Base-by-base conservation (phyloP, 148 eudicot genomes). In the Linanthus parryae region DNA sequence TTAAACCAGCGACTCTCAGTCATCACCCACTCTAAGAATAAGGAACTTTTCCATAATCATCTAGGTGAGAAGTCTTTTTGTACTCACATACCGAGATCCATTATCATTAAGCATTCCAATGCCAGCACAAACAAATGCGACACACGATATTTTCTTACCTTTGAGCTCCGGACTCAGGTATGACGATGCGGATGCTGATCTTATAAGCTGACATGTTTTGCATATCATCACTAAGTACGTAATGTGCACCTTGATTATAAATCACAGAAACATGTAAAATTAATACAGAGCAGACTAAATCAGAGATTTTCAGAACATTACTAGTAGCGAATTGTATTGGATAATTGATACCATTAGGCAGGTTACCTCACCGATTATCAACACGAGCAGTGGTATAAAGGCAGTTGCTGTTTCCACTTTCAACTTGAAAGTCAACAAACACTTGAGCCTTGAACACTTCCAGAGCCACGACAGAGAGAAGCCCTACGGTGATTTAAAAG, bases 121-220 rank as follows among this genome's bases (percentile, higher is more conserved):
- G 14, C 56, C 56, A 31, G 56, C 56, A 33, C 41, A 52, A 41
- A 41, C 56, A 35, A 52, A 52, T 1, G 56, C 56, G n/a, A 40
- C 56, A 35, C 33, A 40, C 31, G 34, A 28, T 52, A 52, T 40
- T 52, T 25, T 52, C 40, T 35, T 37, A 17, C 42, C 56, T 5
- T 18, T 52, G n/a, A 52, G 56, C 42, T 52, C 27, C 3, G 56
- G 56, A 38, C 56, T 52, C 28, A 52, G 22, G 17, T 52, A 52
- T 2, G 56, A 41, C 56, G 34, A 35, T 52, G 56, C 34, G 41
- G 56, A 24, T 25, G 33, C 56, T 21, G 42, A 29, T 17, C 56
- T 41, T 27, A 52, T 52, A 52, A 31, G 15, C 56, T 52, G 41
- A 52, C 56, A 40, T 52, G 42, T 21, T 38, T 38, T 5, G 3